Percentiles rank a stretch among this genome's conserved stretches.
Evolutionary conservation across 2,329 filamentous ascomycete species (phyloP).

Genomic region (Rhynchosporium secalis): DNA sequence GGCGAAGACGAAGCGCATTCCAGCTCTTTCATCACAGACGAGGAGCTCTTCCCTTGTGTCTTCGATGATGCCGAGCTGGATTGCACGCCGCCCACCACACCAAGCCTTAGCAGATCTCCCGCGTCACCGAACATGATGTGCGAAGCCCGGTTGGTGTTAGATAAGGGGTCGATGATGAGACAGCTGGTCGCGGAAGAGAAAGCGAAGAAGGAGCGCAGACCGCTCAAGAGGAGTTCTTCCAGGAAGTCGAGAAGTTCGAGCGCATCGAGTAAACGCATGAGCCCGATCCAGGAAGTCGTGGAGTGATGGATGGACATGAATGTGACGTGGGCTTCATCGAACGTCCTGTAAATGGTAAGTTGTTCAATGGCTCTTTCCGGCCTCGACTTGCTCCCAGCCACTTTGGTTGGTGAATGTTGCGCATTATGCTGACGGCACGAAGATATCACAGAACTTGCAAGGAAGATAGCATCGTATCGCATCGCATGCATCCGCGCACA

Average conservation of each 20-base stretch:
- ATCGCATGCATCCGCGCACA: neutral
- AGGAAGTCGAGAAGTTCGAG: slow-evolving; percentile 35
- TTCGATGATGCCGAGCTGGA: slow-evolving; percentile 51
- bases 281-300: slow-evolving; percentile 54
- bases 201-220: slow-evolving; percentile 33
- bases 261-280: slow-evolving; percentile 54
- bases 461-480: neutral
- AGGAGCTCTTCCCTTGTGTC: slow-evolving; percentile 56
- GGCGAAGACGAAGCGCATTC: slow-evolving; percentile 28
- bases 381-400: slow-evolving; percentile 5
- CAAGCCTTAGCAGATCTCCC: slow-evolving; percentile 29
- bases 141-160: slow-evolving; percentile 30
- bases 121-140: slow-evolving; percentile 29
- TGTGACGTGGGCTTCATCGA: slow-evolving; percentile 8
- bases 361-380: neutral
- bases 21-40: slow-evolving; percentile 49
- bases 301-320: slow-evolving; percentile 44
- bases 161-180: slow-evolving; percentile 36
- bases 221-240: slow-evolving; percentile 37
- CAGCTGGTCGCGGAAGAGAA: slow-evolving; percentile 36
- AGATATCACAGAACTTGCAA: slow-evolving; percentile 20
- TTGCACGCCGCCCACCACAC: slow-evolving; percentile 44
- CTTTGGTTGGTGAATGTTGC: slow-evolving; percentile 10
- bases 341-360: slow-evolving; percentile 30
- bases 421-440: slow-evolving; percentile 19